Percentiles rank a stretch among this genome's conserved stretches.
Conservation (phyloP, 169 alveolate species). For the Blepharisma undulans region DNA sequence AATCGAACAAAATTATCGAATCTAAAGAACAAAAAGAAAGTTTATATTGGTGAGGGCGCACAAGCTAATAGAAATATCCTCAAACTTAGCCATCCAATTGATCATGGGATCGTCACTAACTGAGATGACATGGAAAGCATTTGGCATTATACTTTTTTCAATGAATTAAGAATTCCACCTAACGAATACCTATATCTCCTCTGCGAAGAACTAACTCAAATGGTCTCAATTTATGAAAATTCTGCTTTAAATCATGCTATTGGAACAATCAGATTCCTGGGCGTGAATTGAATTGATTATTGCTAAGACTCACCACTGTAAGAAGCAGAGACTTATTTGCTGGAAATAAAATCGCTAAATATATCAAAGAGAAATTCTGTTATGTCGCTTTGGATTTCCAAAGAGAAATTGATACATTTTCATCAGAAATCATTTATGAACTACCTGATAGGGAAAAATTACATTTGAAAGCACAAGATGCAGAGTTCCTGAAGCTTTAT, state of each 20-base stretch:
- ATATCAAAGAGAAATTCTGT: slow-evolving; percentile 83
- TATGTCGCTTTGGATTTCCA: slow-evolving; percentile 46
- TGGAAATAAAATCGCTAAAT: slow-evolving; percentile 76
- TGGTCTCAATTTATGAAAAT: slow-evolving; percentile 90
- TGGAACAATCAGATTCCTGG: slow-evolving; percentile 86
- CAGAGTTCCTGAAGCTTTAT: slow-evolving; percentile 87
- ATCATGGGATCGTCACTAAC: slow-evolving; percentile 86
- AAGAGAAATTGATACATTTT: slow-evolving; percentile 50
- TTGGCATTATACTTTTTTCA: slow-evolving; percentile 84
- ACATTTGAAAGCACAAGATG: slow-evolving; percentile 73
- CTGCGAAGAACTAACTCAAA: slow-evolving; percentile 89
- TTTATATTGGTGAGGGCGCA: slow-evolving; percentile 78
- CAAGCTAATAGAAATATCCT: slow-evolving; percentile 74
- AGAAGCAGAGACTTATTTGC: slow-evolving; percentile 82
- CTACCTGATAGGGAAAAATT: slow-evolving; percentile 83
- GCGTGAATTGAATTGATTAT: slow-evolving; percentile 87
- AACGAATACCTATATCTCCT: slow-evolving; percentile 85
- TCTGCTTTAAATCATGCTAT: slow-evolving; percentile 88
- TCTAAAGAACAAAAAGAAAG: slow-evolving; percentile 73
- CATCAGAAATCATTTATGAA: slow-evolving; percentile 59
- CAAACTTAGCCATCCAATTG: slow-evolving; percentile 79
- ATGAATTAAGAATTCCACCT: slow-evolving; percentile 82
- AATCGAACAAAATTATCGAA: slow-evolving; percentile 58
- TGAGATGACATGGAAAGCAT: slow-evolving; percentile 88
- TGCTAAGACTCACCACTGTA: slow-evolving; percentile 72